These are phyloP conservation scores for Cadophora malorum DNA, from an alignment of 2,329 filamentous ascomycete genomes.

Conservation along the genomic window DNA sequence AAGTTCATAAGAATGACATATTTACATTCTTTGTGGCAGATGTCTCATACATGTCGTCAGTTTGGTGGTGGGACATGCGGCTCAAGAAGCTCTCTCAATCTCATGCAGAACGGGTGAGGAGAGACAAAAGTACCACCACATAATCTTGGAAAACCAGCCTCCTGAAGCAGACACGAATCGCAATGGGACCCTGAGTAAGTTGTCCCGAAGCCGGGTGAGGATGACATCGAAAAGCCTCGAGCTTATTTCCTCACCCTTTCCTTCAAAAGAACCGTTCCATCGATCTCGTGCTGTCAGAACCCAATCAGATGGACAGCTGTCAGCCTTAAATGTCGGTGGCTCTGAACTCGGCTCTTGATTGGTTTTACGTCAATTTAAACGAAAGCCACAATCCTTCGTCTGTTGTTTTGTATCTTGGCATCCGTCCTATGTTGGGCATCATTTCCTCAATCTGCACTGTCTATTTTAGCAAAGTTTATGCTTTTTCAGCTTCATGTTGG, in stretches of 20 bases:
- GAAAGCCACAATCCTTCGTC: slow-evolving; percentile 6
- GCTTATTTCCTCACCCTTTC: not conserved
- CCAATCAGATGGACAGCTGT: not conserved
- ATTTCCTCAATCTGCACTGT: not conserved
- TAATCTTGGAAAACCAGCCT: not conserved
- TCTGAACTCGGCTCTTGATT: not conserved
- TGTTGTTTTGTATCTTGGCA: slow-evolving; percentile 1
- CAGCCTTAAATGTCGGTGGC: not conserved
- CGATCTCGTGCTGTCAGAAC: not conserved
- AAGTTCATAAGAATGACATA: not conserved
- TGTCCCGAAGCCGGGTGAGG: not conserved
- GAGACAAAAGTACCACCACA: not conserved
- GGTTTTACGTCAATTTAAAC: slow-evolving; percentile 1
- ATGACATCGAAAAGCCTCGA: not conserved
- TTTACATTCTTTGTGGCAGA: not conserved
- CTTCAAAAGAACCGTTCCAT: not conserved
- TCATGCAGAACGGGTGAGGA: not conserved
- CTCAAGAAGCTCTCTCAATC: not conserved
- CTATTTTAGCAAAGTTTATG: not conserved
- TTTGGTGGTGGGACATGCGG: not conserved
- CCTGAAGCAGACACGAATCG: not conserved
- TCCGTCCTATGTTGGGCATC: slow-evolving; percentile 1
- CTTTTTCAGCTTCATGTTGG: not conserved
- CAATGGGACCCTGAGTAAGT: not conserved
- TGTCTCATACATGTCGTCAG: not conserved